Conservation (phyloP, 2,329 filamentous ascomycete genomes). For the Neonectria punicea region DNA sequence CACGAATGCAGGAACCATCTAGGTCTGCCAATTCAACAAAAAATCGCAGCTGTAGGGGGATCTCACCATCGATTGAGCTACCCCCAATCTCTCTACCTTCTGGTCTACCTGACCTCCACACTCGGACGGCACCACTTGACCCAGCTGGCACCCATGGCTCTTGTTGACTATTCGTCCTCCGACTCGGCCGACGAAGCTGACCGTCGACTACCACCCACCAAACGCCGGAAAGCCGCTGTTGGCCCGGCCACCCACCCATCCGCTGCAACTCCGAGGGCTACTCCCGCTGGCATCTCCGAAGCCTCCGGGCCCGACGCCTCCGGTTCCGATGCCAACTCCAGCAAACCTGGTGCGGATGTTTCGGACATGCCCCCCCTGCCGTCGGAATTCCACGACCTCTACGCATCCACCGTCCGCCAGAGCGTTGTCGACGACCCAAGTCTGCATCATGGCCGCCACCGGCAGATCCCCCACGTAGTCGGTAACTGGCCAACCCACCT, state of each 20-base stretch:
- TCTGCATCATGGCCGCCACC: slow-evolving; percentile 85
- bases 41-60: neutral
- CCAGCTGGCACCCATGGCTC: slow-evolving; percentile 58
- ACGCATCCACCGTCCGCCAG: slow-evolving; percentile 82
- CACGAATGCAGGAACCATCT: slow-evolving; percentile 19
- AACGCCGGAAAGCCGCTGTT: slow-evolving; percentile 48
- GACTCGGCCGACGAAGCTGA: slow-evolving; percentile 40
- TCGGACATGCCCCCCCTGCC: slow-evolving; percentile 77
- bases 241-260: slow-evolving; percentile 32
- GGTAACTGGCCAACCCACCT: slow-evolving; percentile 95
- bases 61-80: neutral
- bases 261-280: neutral
- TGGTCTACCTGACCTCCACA: neutral
- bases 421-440: slow-evolving; percentile 84
- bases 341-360: slow-evolving; percentile 15
- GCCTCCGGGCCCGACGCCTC: neutral
- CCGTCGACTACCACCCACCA: slow-evolving; percentile 44
- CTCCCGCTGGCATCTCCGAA: neutral
- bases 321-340: slow-evolving; percentile 16
- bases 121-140: neutral
- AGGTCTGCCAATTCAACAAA: neutral
- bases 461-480: slow-evolving; percentile 83
- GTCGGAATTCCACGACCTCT: slow-evolving; percentile 85
- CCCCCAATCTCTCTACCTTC: neutral
- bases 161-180: slow-evolving; percentile 69